A percentile compares a stretch with the other conserved stretches of the same genome.
Conservation (phyloP, 345 rosid species). For the Aquilaria malaccensis region DNA sequence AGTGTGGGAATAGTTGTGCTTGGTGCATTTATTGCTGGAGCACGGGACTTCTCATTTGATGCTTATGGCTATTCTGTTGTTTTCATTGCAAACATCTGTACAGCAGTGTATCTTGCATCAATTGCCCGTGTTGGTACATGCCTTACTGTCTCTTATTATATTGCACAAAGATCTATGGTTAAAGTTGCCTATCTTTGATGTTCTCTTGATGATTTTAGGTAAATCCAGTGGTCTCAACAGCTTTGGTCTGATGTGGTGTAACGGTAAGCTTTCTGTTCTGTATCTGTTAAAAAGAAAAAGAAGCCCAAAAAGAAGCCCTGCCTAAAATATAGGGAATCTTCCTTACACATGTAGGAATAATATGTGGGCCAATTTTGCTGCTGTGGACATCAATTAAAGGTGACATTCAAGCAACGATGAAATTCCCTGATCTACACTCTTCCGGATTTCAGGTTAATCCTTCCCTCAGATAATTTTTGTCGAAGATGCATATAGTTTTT, state of each 20-base stretch:
- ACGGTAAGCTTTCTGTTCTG: conserved; percentile 28
- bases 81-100: conserved; percentile 59
- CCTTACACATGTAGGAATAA: conserved; percentile 29
- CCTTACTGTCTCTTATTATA: conserved; percentile 1
- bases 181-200: conserved; percentile 1
- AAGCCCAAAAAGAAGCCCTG: background rate
- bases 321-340: conserved; percentile 3
- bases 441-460: conserved; percentile 52
- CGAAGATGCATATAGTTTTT: background rate
- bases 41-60: conserved; percentile 68
- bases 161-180: background rate
- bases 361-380: conserved; percentile 44
- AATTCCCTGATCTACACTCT: conserved; percentile 44
- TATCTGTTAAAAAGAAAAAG: background rate
- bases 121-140: conserved; percentile 49
- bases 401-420: conserved; percentile 38
- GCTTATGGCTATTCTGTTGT: conserved; percentile 64
- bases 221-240: conserved; percentile 60
- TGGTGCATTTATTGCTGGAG: conserved; percentile 67
- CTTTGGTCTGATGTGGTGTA: conserved; percentile 73
- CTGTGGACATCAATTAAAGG: conserved; percentile 56
- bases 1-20: conserved; percentile 59
- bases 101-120: conserved; percentile 67
- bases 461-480: conserved; percentile 3
- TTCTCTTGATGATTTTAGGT: conserved; percentile 23